Evolutionary conservation across 2,329 filamentous ascomycete species (phyloP), one percentile per base, ranked within the genome.

Genomic region (Colletotrichum musicola): DNA sequence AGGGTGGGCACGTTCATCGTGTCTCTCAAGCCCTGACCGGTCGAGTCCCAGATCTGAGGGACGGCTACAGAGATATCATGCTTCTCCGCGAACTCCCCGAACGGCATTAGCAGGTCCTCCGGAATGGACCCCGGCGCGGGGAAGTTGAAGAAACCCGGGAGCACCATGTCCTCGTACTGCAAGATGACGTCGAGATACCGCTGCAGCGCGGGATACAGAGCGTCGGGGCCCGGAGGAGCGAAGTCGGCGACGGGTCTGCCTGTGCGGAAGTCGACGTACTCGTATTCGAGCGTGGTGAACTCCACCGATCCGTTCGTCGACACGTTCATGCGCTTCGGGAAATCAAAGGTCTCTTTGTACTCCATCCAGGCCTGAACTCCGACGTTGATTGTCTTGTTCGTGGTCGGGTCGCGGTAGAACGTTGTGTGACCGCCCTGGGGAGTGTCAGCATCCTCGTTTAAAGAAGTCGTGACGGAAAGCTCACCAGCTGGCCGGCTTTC

Each of bases 41-140:
- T 72, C 6, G 63, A 60, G 30, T 71, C 64, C 68, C 68, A 72
- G 46, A 73, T 71, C 25, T 60, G 62, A n/a, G 76, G 78, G 1
- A 85, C 77, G 2, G 81, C 75, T 30, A 78, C 81, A 20, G 78
- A 73, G 5, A 88, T 74, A n/a, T 77, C 73, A 73, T 86, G 81
- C 73, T 87, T 86, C 40, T 77, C 73, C 13, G 83, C 76, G 63
- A 86, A 86, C 4, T 84, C 77, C 18, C 81, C 79, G 64, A 84
- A 87, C 2, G 83, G 79, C 4, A 85, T 73, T 20, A 83, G 73
- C 2, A 88, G 75, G 16, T 86, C 85, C 13, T 79, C 77, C 0
- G 84, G 84, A 3, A 86, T 80, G 35, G 77, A 73, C 14, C 76
- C 71, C 0, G 83, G 81, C n/a, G 49, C 44, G 20, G 84, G 81